Evolutionary conservation across 257 asterid species (phyloP), one percentile per base, ranked within the genome.

Genomic region (Solanum virginianum): DNA sequence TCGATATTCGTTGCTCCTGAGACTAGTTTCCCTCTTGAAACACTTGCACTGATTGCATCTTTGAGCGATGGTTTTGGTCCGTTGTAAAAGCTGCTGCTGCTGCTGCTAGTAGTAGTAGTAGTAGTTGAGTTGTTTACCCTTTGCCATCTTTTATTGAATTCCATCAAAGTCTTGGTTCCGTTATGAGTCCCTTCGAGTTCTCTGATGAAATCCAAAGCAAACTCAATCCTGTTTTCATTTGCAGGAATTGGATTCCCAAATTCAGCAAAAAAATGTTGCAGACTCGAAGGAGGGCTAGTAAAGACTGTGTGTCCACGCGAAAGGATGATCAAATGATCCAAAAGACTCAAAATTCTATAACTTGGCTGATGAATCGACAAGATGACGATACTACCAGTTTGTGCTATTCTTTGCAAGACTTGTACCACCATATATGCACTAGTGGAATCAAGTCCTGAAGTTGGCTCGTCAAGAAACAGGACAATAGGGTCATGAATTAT

Each of bases 401-500:
- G 86, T 8, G 94, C 92, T 75, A 92, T 88, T 54, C 92, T 91
- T 85, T 90, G 87, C 85, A 92, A 69, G 39, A 90, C 92, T 54
- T 87, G 88, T 53, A 92, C 93, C 62, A 93, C 94, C 92, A 91
- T 91, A 81, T 85, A 90, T 2, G 97, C 94, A 18, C 92, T 92
- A 59, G 97, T 93, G 14, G 97, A 93, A 77, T 93, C 97, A 2
- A 93, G 91, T 43, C 95, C 95, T 0, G 97, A 93, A 0, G 97
- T 93, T 6, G 97, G 97, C 20, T 93, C 95, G 47, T 92, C 97
- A 10, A 93, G 94, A 70, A 92, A 92, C 65, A 93, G 83, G 24
- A 88, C 56, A 36, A 90, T 84, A 4, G 92, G 92, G 24, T 90
- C 92, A 65, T 90, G 92, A 69, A 90, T 88, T 62, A 90, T 90